Base-by-base conservation (phyloP, 768 basidiomycete genomes). In the Nevesoporus exiguus region DNA sequence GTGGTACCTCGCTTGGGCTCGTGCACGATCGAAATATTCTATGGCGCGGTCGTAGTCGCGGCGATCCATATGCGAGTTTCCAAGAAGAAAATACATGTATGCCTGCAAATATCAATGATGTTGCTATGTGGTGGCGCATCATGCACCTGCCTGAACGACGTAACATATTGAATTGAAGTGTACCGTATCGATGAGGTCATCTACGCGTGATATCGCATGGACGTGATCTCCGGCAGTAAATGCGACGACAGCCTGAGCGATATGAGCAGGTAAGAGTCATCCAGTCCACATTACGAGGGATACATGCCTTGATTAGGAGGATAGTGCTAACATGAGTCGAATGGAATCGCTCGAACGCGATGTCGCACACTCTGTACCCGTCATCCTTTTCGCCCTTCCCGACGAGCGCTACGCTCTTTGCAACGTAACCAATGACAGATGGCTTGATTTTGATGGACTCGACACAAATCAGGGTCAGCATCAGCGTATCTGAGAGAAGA, bases 241-340 rank as follows among this genome's bases (percentile, higher is more conserved):
- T 7, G 39, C 17, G 10, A 59, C 22, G 5, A 57, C 14, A 6
- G 55, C 55, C 58, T 59, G 22, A 24, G 36, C 3, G n/a, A n/a
- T 3, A 30, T 7, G 19, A 22, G 36, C 6, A 40, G 1, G 17
- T 36, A 14, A 33, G 13, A 8, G 0, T 1, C 3, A 21, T 5
- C 24, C 11, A 44, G 22, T 31, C 7, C 6, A 25, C 25, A 5
- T n/a, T 7, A 6, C 5, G 15, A 14, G n/a, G 21, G 10, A 45
- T 47, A 49, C 51, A 21, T 2, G 51, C 58, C 49, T 57, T 60
- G n/a, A 51, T 46, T 1, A 58, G n/a, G 8, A 58, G 54, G 37
- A 55, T 37, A 7, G 37, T 34, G 7, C 21, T 51, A 33, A 41
- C 49, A 13, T 52, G 51, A 6, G 43, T 37, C 7, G 27, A 52